Percentiles rank a stretch among this genome's conserved stretches.
Conservation (phyloP, 805 yeast genomes). For the Candida cerambycidarum region DNA sequence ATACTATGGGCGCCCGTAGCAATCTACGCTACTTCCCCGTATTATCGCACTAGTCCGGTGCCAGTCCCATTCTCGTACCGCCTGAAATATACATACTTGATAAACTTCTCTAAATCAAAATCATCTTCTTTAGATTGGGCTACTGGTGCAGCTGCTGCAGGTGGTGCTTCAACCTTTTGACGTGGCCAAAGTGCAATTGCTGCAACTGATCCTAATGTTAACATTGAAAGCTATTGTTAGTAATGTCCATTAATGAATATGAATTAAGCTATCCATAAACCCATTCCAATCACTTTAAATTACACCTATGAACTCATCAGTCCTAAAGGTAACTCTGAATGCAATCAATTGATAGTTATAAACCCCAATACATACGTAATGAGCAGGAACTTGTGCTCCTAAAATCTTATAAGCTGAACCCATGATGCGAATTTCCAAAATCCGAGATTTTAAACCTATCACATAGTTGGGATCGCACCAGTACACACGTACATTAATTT, state of each 20-base stretch:
- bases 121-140: constrained; percentile 34
- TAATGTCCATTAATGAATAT: no score
- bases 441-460: constrained; percentile 4
- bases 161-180: constrained; percentile 23
- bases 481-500: no score
- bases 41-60: no score
- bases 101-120: constrained; percentile 43
- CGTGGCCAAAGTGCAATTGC: constrained; percentile 41
- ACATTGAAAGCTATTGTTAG: constrained; percentile 36
- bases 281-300: no score
- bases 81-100: constrained; percentile 38
- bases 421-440: constrained; percentile 21
- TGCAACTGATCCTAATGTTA: constrained; percentile 40
- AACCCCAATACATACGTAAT: constrained; percentile 39
- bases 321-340: no score
- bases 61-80: no score
- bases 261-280: not conserved
- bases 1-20: no score
- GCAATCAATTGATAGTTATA: no score
- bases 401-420: constrained; percentile 43
- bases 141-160: constrained; percentile 24
- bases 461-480: not conserved
- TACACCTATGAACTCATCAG: no score
- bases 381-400: constrained; percentile 47
- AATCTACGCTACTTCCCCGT: no score